A percentile compares a stretch with the other conserved stretches of the same genome.
Conservation (phyloP, 176 grass and related monocot genomes). For the Otatea glauca region DNA sequence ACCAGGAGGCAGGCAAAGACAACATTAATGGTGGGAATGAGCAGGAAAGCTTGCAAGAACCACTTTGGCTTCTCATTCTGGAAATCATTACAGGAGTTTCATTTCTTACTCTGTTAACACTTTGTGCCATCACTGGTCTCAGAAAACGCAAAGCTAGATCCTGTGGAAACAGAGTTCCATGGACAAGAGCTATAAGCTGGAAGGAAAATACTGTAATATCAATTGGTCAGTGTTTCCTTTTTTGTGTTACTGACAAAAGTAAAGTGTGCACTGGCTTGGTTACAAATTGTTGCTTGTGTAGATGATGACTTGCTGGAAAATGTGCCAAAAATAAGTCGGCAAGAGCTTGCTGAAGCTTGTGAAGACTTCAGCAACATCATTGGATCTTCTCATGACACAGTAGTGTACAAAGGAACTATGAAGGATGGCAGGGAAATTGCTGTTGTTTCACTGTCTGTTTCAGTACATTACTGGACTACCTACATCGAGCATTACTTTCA, state of each 20-base stretch:
- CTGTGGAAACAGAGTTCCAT: conserved; percentile 32
- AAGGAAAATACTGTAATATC: conserved; percentile 72
- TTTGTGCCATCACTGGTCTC: conserved; percentile 41
- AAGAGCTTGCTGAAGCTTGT: conserved; percentile 78
- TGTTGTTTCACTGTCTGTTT: conserved; percentile 70
- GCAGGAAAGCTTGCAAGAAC: conserved; percentile 52
- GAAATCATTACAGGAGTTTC: conserved; percentile 66
- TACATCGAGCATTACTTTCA: conserved; percentile 85
- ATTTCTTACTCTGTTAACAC: conserved; percentile 54
- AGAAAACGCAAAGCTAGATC: conserved; percentile 60
- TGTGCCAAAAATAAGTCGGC: conserved; percentile 65
- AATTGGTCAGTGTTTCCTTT: conserved; percentile 59
- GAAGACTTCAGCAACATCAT: conserved; percentile 99
- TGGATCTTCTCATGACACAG: conserved; percentile 73
- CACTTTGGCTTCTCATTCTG: conserved; percentile 81
- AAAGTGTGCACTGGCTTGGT: not conserved
- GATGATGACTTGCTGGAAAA: conserved; percentile 66
- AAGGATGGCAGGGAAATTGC: conserved; percentile 85
- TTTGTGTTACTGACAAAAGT: conserved; percentile 3
- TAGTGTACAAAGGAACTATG: conserved; percentile 90
- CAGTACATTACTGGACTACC: conserved; percentile 73
- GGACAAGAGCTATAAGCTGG: conserved; percentile 67
- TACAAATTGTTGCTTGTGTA: conserved; percentile 37
- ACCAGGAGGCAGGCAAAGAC: conserved; percentile 14
- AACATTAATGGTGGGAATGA: conserved; percentile 11